Evolutionary conservation across 1,284 basidiomycete genomes (phyloP), one percentile per base, ranked within the genome.

Genomic region (Cyathus pygmaeus): DNA sequence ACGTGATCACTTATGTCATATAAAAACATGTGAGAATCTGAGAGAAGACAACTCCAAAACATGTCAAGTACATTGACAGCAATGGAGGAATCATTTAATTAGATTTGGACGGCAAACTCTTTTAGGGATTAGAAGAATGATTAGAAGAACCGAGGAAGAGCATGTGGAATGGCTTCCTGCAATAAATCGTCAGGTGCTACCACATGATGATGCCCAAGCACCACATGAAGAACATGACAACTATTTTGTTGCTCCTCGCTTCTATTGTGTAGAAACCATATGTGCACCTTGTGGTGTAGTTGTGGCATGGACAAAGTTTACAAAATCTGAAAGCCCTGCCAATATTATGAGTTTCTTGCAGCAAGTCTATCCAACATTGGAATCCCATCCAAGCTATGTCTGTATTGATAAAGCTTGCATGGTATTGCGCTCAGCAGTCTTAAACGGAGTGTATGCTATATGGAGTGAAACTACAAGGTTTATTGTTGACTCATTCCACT

Each of bases 231-330:
- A 46, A 30, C n/a, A 47, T 33, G 64, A 67, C 50, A 60, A 71
- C 52, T 67, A 65, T 56, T 72, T 72, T 57, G 57, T 56, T 44
- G 59, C 71, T 30, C 11, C 42, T 27, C 31, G 54, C 26, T 70
- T 64, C 44, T 70, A 72, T 51, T 68, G 63, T 62, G 61, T 68
- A 13, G 67, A 69, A 59, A 69, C 67, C 31, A 53, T 63, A 19
- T 69, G 66, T 66, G 60, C 59, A 24, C 68, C 66, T 42, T 70
- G 70, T 71, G 70, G 69, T 50, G 63, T 63, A 30, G 67, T 70
- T 29, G 53, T 71, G 59, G 70, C 69, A 39, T 71, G 70, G 71
- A 57, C 64, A 13, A 69, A 69, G 39, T 72, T 75, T 71, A 60
- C 54, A n/a, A 65, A 66, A 41, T 58, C 71, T 31, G 71, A 75